A percentile compares a stretch with the other conserved stretches of the same genome.
phyloP scores from a whole-genome alignment of 768 basidiomycete species.

The Coprinopsis marcescibilis region DNA sequence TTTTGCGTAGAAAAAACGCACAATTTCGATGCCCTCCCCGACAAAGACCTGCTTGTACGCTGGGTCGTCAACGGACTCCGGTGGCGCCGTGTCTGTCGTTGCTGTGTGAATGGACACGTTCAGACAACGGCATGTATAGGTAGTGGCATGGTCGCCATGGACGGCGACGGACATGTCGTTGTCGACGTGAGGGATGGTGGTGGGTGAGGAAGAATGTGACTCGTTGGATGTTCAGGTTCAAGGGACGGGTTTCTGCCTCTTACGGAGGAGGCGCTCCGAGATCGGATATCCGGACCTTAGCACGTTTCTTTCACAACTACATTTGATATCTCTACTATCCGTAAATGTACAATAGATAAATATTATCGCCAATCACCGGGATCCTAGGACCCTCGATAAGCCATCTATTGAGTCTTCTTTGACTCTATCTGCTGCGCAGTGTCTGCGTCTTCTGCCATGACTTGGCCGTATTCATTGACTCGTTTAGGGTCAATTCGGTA shows the following conservation, averaged over 20 bases:
- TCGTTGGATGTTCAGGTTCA: slow-evolving; percentile 14
- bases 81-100: slow-evolving; percentile 25
- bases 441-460: slow-evolving; percentile 49
- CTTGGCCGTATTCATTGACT: slow-evolving; percentile 95
- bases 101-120: slow-evolving; percentile 54
- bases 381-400: too few species aligned
- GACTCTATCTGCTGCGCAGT: slow-evolving; percentile 34
- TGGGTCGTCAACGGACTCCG: slow-evolving; percentile 28
- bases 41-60: slow-evolving; percentile 55
- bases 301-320: slow-evolving; percentile 6
- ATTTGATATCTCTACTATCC: too few species aligned
- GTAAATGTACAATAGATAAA: too few species aligned
- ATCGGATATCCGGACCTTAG: slow-evolving; percentile 32
- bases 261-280: slow-evolving; percentile 32
- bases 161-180: slow-evolving; percentile 27
- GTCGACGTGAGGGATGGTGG: slow-evolving; percentile 8
- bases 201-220: slow-evolving; percentile 12
- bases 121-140: slow-evolving; percentile 63
- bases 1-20: slow-evolving; percentile 28
- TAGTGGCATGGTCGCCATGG: slow-evolving; percentile 16
- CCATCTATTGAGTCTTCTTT: slow-evolving; percentile 52
- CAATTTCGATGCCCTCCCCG: slow-evolving; percentile 61
- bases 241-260: slow-evolving; percentile 13
- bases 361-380: too few species aligned
- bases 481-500: slow-evolving; percentile 94